Evolutionary conservation across 495 filamentous ascomycete species (phyloP).

Genomic region (Lepraria neglecta): DNA sequence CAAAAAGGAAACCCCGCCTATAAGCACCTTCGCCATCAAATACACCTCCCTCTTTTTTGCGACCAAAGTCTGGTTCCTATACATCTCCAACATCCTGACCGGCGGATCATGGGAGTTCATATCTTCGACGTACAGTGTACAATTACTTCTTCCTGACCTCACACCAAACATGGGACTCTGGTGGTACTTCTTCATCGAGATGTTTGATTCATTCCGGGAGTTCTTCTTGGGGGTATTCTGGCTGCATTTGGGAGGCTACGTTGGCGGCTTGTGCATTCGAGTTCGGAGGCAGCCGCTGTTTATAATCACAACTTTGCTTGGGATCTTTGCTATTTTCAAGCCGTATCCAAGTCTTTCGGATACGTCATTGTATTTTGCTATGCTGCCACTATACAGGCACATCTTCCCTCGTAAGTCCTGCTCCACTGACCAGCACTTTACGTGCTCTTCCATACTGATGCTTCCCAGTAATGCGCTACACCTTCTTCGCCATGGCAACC

Average conservation of each 20-base stretch:
- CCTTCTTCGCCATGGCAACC: slow-evolving; percentile 73
- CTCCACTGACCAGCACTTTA: background rate
- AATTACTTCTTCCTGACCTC: slow-evolving; percentile 83
- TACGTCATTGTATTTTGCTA: slow-evolving; percentile 71
- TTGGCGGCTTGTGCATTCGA: slow-evolving; percentile 73
- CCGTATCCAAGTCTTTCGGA: slow-evolving; percentile 92
- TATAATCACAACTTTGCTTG: slow-evolving; percentile 70
- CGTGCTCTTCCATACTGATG: slow-evolving; percentile 11
- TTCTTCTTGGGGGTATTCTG: slow-evolving; percentile 98
- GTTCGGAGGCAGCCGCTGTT: slow-evolving; percentile 80
- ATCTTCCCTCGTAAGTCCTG: slow-evolving; percentile 73
- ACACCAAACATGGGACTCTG: slow-evolving; percentile 93
- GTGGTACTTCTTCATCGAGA: slow-evolving; percentile 99
- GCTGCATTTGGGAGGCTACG: slow-evolving; percentile 86
- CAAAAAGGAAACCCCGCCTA: slow-evolving; percentile 19
- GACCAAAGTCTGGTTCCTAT: slow-evolving; percentile 54
- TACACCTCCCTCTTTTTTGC: slow-evolving; percentile 42
- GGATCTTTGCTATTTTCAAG: slow-evolving; percentile 88
- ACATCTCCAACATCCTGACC: slow-evolving; percentile 67
- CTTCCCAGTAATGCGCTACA: slow-evolving; percentile 75
- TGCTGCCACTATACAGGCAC: slow-evolving; percentile 84
- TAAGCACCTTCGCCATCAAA: slow-evolving; percentile 46
- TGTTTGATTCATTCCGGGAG: slow-evolving; percentile 95
- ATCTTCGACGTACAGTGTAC: slow-evolving; percentile 82
- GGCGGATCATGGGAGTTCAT: slow-evolving; percentile 79